phyloP scores from a whole-genome alignment of 371 early-diverging fungal genomes.

The Parasitella parasitica region DNA sequence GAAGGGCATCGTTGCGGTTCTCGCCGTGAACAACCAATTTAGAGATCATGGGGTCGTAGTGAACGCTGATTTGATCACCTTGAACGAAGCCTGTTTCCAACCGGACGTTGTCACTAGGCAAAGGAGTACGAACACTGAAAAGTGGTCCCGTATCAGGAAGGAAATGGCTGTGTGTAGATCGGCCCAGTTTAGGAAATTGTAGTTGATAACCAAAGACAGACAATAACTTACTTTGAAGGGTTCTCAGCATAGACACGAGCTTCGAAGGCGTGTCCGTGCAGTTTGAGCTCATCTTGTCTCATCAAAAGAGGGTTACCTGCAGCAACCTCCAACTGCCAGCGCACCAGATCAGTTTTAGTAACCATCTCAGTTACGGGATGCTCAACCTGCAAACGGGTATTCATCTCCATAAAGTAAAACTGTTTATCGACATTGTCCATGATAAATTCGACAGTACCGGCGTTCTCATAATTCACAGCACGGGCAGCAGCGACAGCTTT shows the following conservation, averaged over 20 bases:
- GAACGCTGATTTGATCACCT: conserved; percentile 90
- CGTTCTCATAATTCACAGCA: conserved; percentile 90
- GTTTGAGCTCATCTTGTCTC: conserved; percentile 68
- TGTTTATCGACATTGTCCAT: conserved; percentile 84
- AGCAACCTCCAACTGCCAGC: conserved; percentile 91
- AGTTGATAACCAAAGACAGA: neutral
- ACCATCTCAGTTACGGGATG: conserved; percentile 98
- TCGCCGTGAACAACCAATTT: conserved; percentile 90
- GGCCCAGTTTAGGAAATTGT: neutral
- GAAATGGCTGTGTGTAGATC: conserved; percentile 62
- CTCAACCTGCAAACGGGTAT: conserved; percentile 94
- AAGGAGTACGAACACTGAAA: conserved; percentile 72
- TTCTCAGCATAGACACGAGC: conserved; percentile 98
- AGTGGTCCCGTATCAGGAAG: conserved; percentile 94
- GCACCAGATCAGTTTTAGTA: conserved; percentile 90
- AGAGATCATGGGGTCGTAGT: conserved; percentile 98
- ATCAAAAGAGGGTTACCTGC: conserved; percentile 80
- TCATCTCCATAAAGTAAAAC: conserved; percentile 99
- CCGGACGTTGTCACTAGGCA: conserved; percentile 62
- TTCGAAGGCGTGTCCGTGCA: conserved; percentile 93
- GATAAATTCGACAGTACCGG: conserved; percentile 98
- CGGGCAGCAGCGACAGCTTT: conserved; percentile 93
- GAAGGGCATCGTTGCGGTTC: conserved; percentile 84
- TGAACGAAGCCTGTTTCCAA: conserved; percentile 92
- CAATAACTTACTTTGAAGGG: conserved; percentile 73